phyloP scores from a whole-genome alignment of 805 yeast genomes.

The Saccharomycopsis oosterbeekiorum region DNA sequence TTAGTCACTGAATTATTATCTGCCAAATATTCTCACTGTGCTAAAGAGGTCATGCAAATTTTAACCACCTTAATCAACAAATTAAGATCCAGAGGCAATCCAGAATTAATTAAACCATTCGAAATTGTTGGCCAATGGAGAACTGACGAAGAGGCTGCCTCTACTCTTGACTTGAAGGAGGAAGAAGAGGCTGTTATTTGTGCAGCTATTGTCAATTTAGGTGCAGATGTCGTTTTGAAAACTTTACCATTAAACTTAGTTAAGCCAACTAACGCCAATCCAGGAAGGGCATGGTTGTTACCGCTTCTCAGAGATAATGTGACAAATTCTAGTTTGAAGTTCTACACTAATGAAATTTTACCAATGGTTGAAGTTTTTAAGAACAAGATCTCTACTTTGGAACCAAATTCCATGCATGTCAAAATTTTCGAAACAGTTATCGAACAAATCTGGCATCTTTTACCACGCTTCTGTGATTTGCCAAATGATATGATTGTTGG shows the following conservation, averaged over 20 bases:
- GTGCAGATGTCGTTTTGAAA: constrained; percentile 74
- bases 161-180: constrained; percentile 46
- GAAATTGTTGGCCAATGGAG: constrained; percentile 80
- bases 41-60: constrained; percentile 63
- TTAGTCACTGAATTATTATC: constrained; percentile 51
- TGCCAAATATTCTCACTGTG: constrained; percentile 67
- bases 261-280: constrained; percentile 37
- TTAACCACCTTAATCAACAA: constrained; percentile 52
- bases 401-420: constrained; percentile 52
- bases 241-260: constrained; percentile 72
- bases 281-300: constrained; percentile 94
- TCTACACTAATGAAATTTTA: constrained; percentile 50
- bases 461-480: constrained; percentile 82
- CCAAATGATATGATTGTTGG: constrained; percentile 61
- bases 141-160: constrained; percentile 31
- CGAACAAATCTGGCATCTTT: constrained; percentile 86
- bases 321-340: constrained; percentile 56
- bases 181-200: constrained; percentile 77
- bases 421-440: constrained; percentile 78
- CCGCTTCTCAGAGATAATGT: constrained; percentile 86
- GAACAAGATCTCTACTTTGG: constrained; percentile 34
- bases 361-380: constrained; percentile 56
- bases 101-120: constrained; percentile 58
- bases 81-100: constrained; percentile 56
- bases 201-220: constrained; percentile 68